Conservation (phyloP, 2,329 filamentous ascomycete genomes). For the Trichoderma sp. region DNA sequence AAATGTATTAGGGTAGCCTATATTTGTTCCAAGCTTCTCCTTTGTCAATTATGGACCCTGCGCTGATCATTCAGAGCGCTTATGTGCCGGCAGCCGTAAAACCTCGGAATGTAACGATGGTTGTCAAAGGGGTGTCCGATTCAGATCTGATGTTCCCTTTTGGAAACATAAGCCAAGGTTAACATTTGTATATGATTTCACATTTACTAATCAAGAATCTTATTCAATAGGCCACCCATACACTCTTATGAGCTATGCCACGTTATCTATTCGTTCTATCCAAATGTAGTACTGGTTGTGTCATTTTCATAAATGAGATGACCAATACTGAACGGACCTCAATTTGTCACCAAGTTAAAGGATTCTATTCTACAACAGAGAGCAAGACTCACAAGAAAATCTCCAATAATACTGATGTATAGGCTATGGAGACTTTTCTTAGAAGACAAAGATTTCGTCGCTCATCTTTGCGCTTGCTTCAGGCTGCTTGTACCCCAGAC, state of each 20-base stretch:
- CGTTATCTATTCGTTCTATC: not conserved
- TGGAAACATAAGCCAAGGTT: not conserved
- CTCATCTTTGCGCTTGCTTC: constrained; percentile 50
- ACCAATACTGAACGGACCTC: not conserved
- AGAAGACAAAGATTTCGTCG: constrained; percentile 58
- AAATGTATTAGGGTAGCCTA: no score
- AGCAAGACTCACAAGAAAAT: no score
- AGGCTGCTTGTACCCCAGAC: constrained; percentile 51
- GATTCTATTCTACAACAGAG: not conserved
- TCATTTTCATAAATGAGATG: no score
- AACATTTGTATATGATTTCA: not conserved
- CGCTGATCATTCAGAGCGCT: not conserved
- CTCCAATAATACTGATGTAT: no score
- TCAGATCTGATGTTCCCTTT: not conserved
- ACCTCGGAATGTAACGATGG: not conserved
- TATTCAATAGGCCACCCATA: not conserved
- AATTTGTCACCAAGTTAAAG: not conserved
- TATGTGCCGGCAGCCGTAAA: not conserved
- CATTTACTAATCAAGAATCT: not conserved
- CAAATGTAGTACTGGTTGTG: not conserved
- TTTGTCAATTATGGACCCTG: not conserved
- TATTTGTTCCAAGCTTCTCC: not conserved
- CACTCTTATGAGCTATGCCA: not conserved
- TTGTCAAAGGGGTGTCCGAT: not conserved
- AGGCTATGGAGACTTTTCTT: no score